Evolutionary conservation across 352 stramenopile species (phyloP), one percentile per base, ranked within the genome.

Genomic region (Phytophthora agathidicida): DNA sequence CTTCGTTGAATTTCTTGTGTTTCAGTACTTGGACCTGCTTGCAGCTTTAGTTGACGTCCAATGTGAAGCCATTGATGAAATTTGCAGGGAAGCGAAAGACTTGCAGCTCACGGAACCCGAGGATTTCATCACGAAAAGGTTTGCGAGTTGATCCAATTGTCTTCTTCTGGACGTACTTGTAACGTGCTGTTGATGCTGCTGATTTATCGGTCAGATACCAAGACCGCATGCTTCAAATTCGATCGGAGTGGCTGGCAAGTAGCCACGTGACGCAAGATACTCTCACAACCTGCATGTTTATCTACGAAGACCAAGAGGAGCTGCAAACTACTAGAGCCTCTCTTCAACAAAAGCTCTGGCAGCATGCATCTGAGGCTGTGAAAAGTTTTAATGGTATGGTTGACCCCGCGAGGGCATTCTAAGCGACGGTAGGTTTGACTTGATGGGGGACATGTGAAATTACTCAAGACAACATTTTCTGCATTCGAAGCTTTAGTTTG

Each of bases 131-230:
- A 31, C 27, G 5, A 50, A 56, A 50, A 63, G 54, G 54, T 62
- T 28, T 8, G 22, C 2, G 3, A 17, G 28, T 3, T 10, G 20
- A 5, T 16, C 7, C 20, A 33, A 9, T 32, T 47, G 17, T 22
- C 6, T 33, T n/a, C 48, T 57, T n/a, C 5, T 56, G 27, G 2
- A 8, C n/a, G n/a, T n/a, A 22, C 33, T 9, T 10, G 20, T 27
- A 13, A 4, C 5, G 24, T n/a, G 30, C 3, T 31, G n/a, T n/a
- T n/a, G n/a, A n/a, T n/a, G n/a, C n/a, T n/a, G n/a, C n/a, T n/a
- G n/a, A n/a, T n/a, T n/a, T n/a, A n/a, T n/a, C n/a, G n/a, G n/a
- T 28, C 19, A 62, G 43, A 62, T 63, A 63, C 22, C 28, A 63
- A 7, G 28, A 50, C 11, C 54, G 36, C 9, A 39, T 56, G 43